Evolutionary conservation across 352 stramenopile genomes (phyloP).

Genomic region (Phytophthora europaea): DNA sequence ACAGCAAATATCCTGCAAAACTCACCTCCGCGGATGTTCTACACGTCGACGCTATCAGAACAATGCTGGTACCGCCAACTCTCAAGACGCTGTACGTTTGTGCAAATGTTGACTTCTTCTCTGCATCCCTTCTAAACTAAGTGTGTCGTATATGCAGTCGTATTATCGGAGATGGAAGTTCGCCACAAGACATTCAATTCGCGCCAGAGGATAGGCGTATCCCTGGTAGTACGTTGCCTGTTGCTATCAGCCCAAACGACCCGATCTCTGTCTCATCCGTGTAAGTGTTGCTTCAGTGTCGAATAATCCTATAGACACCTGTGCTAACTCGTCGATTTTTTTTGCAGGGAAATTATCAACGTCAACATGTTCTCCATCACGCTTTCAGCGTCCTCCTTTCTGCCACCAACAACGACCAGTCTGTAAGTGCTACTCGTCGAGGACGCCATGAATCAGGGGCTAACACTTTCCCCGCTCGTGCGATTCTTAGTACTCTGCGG

Average conservation of each 20-base stretch:
- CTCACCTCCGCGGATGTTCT: conserved; percentile 31
- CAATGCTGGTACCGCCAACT: conserved; percentile 36
- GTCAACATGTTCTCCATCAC: conserved; percentile 48
- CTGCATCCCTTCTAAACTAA: background rate
- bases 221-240: conserved; percentile 32
- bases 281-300: conserved; percentile 17
- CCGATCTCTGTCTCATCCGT: conserved; percentile 36
- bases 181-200: conserved; percentile 40
- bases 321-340: background rate
- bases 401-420: conserved; percentile 37
- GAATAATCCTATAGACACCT: background rate
- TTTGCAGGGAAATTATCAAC: conserved; percentile 42
- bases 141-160: conserved; percentile 14
- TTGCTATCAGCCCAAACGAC: conserved; percentile 23
- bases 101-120: background rate
- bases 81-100: conserved; percentile 39
- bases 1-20: conserved; percentile 25
- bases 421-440: conserved; percentile 25
- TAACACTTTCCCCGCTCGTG: background rate
- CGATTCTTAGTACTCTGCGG: conserved; percentile 37
- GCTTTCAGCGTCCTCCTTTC: conserved; percentile 32
- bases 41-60: conserved; percentile 38
- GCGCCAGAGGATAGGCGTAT: conserved; percentile 33
- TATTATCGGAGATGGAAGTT: conserved; percentile 35
- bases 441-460: background rate